Evolutionary conservation across 495 filamentous ascomycete genomes (phyloP), one percentile per base, ranked within the genome.

Genomic region (Peziza echinospora): DNA sequence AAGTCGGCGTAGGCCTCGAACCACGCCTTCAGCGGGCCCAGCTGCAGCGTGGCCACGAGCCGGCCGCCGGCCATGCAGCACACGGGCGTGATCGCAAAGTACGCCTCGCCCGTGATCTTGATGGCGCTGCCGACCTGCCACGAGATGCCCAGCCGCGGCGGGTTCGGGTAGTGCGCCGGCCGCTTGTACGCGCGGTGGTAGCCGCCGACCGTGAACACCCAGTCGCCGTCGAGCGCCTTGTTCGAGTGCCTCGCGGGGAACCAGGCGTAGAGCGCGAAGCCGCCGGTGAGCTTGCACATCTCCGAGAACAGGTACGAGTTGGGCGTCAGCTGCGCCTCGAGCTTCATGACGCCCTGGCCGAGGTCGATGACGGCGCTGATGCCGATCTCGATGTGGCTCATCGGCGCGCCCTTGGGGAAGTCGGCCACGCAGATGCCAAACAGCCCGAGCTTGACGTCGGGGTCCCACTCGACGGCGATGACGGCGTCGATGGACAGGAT

Each of bases 61-160:
- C 46, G 24, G 0, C 62, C 67, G 1, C 71, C 71, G 16, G 51
- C 67, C 71, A 73, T 73, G 51, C 57, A 63, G 0, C 47, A 53
- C 44, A 67, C 66, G 7, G 70, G 70, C 2, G 70, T 73, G 41
- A 75, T 65, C 34, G 68, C 70, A 48, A 71, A 71, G 51, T 70
- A 72, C 4, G 64, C 62, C 42, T 66, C 39, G 0, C 69, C 70
- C 1, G 34, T 39, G 44, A 74, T 62, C 5, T 45, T 58, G 16
- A 73, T 41, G 1, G 25, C 21, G 5, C 44, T 39, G 25, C 52
- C 60, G 13, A 65, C 37, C 5, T 34, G 41, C 60, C 62, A 73
- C 26, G 41, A 49, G 43, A 73, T 71, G 6, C 46, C 63, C 2
- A 75, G 50, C 8, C 71, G 59, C 2, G 57, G 49, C 0, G 67